Percentiles rank a stretch among this genome's conserved stretches.
These are phyloP conservation scores for Pterulicium gracile DNA, from an alignment of 1,284 basidiomycete genomes.

Conservation along the genomic window DNA sequence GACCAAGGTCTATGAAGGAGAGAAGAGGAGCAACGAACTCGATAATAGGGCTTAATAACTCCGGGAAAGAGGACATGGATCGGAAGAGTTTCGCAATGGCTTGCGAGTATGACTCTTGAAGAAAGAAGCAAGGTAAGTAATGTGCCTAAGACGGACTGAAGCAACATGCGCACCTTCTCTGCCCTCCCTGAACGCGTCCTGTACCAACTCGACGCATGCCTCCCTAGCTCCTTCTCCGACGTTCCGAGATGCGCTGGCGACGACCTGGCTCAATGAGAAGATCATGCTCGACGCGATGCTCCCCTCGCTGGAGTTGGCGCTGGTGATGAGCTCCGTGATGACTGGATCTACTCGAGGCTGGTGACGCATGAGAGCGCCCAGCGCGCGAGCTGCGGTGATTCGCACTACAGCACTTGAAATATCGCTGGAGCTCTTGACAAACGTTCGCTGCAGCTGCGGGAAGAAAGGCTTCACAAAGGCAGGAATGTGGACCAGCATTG, in stretches of 20 bases:
- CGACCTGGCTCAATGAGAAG: slow-evolving; percentile 70
- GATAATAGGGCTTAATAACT: slow-evolving; percentile 59
- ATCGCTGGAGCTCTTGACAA: slow-evolving; percentile 90
- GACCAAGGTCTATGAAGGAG: too few relatives aligned
- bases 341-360: slow-evolving; percentile 83
- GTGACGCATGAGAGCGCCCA: slow-evolving; percentile 89
- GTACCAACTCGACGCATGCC: slow-evolving; percentile 63
- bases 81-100: slow-evolving; percentile 62
- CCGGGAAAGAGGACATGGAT: slow-evolving; percentile 55
- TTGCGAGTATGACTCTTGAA: slow-evolving; percentile 60
- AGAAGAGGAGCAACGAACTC: too few relatives aligned
- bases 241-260: slow-evolving; percentile 62
- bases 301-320: slow-evolving; percentile 60
- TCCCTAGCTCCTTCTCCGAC: slow-evolving; percentile 71
- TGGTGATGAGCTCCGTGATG: slow-evolving; percentile 77
- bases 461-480: slow-evolving; percentile 95
- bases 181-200: slow-evolving; percentile 68
- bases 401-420: slow-evolving; percentile 73
- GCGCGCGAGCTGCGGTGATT: slow-evolving; percentile 70
- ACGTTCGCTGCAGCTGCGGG: slow-evolving; percentile 94
- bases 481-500: slow-evolving; percentile 79
- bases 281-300: slow-evolving; percentile 69
- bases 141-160: slow-evolving; percentile 3
- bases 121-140: slow-evolving; percentile 4
- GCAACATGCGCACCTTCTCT: slow-evolving; percentile 47